These are phyloP conservation scores for Chionographis japonica DNA, from an alignment of 106 monocot species.

Conservation along the genomic window DNA sequence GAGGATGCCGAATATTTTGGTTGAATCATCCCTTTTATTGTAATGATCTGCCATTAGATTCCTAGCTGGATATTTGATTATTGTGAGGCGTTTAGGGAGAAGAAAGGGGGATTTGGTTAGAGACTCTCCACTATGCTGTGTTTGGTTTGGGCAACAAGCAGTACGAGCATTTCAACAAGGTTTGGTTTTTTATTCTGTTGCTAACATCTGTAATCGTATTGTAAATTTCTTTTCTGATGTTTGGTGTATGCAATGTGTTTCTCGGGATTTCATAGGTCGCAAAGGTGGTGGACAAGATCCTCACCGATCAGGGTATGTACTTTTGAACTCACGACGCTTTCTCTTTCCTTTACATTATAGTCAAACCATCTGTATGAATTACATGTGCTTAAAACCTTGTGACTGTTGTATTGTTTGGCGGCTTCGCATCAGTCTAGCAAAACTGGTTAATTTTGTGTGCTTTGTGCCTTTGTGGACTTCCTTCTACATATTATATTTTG, in stretches of 20 bases:
- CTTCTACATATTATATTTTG: too few species aligned
- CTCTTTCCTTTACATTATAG: background rate
- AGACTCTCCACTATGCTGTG: slow-evolving; percentile 58
- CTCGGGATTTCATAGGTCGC: slow-evolving; percentile 31
- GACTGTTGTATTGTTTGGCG: too few species aligned
- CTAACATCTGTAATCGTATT: background rate
- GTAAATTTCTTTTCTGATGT: background rate
- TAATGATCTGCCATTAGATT: background rate
- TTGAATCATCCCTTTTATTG: background rate
- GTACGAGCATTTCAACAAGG: slow-evolving; percentile 90
- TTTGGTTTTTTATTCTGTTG: slow-evolving; percentile 3
- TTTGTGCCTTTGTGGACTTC: too few species aligned
- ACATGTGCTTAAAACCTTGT: background rate
- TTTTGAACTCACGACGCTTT: background rate
- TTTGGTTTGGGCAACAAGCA: slow-evolving; percentile 82
- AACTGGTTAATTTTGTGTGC: too few species aligned
- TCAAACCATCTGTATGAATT: background rate
- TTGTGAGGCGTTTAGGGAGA: slow-evolving; percentile 32
- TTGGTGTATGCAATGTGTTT: background rate
- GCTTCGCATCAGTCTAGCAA: too few species aligned
- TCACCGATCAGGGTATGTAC: slow-evolving; percentile 54
- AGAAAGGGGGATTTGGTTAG: slow-evolving; percentile 51
- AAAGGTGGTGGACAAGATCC: slow-evolving; percentile 58
- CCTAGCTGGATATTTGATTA: background rate
- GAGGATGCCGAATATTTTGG: background rate